These are phyloP conservation scores for Plantago ovata DNA, from an alignment of 257 asterid species.

Conservation along the genomic window DNA sequence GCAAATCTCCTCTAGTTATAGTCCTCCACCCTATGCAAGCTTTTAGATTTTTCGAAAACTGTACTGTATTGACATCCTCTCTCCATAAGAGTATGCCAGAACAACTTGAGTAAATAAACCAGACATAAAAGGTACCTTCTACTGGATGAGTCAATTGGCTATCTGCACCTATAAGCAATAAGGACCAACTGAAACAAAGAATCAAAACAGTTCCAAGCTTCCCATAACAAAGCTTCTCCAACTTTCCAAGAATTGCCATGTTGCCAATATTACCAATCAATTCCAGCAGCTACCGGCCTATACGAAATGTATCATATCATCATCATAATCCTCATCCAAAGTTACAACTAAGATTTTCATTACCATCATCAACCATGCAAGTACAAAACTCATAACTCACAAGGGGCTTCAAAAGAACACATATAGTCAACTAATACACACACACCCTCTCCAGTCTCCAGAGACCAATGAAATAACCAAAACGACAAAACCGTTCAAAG, in stretches of 20 bases:
- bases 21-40: no score
- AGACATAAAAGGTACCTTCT: conserved; percentile 55
- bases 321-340: conserved; percentile 20
- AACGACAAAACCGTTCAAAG: conserved; percentile 7
- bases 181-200: conserved; percentile 50
- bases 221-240: conserved; percentile 21
- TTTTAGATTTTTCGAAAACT: no score
- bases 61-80: no score
- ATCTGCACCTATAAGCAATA: conserved; percentile 46
- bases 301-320: conserved; percentile 32
- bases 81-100: background rate
- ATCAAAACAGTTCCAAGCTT: conserved; percentile 35
- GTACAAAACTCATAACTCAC: background rate
- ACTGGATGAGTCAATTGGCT: conserved; percentile 59
- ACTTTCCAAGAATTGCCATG: conserved; percentile 33
- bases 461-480: conserved; percentile 14
- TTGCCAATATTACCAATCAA: conserved; percentile 22
- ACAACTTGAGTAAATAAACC: background rate
- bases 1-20: no score
- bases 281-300: conserved; percentile 24
- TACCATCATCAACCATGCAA: background rate
- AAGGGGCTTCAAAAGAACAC: background rate
- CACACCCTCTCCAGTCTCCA: background rate
- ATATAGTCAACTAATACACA: background rate
- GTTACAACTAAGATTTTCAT: conserved; percentile 11